Percentiles rank a stretch among this genome's conserved stretches.
Conservation (phyloP, 2,329 filamentous ascomycete genomes). For the Penicillium sp. region DNA sequence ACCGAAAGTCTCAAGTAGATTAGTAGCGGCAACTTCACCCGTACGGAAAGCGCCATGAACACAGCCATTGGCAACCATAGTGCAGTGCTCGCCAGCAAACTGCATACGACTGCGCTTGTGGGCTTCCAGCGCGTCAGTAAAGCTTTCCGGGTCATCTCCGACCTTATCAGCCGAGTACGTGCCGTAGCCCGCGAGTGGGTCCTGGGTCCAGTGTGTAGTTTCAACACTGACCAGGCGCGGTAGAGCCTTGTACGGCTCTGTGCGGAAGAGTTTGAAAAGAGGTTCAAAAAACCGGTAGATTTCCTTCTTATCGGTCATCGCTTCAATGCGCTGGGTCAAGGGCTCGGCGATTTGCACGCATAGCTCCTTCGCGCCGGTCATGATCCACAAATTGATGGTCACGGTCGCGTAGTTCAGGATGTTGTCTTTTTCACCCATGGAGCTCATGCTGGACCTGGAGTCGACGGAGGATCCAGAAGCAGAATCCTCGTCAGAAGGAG, state of each 20-base stretch:
- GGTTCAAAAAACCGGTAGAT: conserved; percentile 46
- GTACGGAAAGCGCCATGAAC: conserved; percentile 47
- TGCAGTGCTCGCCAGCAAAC: conserved; percentile 45
- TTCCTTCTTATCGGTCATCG: conserved; percentile 38
- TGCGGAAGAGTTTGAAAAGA: conserved; percentile 44
- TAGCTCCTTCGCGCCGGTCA: conserved; percentile 43
- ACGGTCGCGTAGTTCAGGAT: conserved; percentile 47
- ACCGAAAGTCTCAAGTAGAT: conserved; percentile 38
- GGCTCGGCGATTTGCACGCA: conserved; percentile 47
- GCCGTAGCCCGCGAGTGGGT: conserved; percentile 45
- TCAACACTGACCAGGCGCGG: conserved; percentile 41
- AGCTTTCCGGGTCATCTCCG: conserved; percentile 41
- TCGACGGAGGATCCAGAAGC: conserved; percentile 27
- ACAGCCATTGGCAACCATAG: conserved; percentile 43
- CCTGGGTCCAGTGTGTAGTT: conserved; percentile 47
- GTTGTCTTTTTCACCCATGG: conserved; percentile 24
- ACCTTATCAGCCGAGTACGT: conserved; percentile 46
- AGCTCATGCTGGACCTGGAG: conserved; percentile 11
- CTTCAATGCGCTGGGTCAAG: conserved; percentile 45
- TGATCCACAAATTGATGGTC: conserved; percentile 46
- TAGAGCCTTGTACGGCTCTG: conserved; percentile 45
- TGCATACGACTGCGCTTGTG: conserved; percentile 39
- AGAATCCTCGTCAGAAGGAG: conserved; percentile 34
- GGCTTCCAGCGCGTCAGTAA: conserved; percentile 38
- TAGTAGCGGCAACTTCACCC: conserved; percentile 43